Conservation (phyloP, 352 stramenopile genomes). For the Globisporangium orthogonon region DNA sequence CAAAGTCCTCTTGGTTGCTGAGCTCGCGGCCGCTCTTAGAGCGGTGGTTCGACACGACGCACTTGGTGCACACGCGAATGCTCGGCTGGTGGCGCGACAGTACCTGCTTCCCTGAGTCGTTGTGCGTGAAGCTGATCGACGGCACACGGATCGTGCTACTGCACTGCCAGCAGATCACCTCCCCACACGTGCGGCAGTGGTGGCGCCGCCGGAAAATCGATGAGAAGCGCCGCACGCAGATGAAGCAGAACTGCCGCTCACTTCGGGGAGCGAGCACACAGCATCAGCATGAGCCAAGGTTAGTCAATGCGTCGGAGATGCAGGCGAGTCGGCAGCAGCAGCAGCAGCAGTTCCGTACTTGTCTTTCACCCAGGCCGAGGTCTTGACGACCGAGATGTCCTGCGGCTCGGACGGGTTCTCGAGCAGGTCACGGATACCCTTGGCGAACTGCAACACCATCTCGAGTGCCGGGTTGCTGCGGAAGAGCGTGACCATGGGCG, state of each 20-base stretch:
- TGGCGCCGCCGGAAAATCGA: constrained; percentile 82
- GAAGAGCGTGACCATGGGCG: constrained; percentile 75
- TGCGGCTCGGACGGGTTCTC: constrained; percentile 74
- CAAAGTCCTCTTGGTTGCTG: constrained; percentile 77
- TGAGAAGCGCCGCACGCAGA: constrained; percentile 77
- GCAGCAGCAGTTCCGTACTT: constrained; percentile 33
- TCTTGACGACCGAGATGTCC: constrained; percentile 78
- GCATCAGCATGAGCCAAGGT: too few relatives aligned
- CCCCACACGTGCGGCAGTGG: constrained; percentile 82
- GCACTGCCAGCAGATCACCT: constrained; percentile 87
- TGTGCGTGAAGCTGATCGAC: constrained; percentile 82
- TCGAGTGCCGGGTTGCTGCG: constrained; percentile 78
- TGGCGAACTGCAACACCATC: constrained; percentile 79
- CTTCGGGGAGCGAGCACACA: constrained; percentile 22
- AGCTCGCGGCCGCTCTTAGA: constrained; percentile 64
- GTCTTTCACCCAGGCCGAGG: constrained; percentile 80
- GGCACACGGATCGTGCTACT: constrained; percentile 80
- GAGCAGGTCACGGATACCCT: constrained; percentile 67
- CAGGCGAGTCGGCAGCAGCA: too few relatives aligned
- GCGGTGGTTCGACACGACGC: constrained; percentile 71
- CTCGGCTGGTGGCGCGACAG: constrained; percentile 73
- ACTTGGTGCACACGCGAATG: constrained; percentile 82
- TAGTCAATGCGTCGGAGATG: constrained; percentile 4
- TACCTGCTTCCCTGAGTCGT: constrained; percentile 72
- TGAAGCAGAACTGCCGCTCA: constrained; percentile 76